Evolutionary conservation across 192 early-diverging fungal genomes (phyloP), one percentile per base, ranked within the genome.

Genomic region (Backusella tuberculispora): DNA sequence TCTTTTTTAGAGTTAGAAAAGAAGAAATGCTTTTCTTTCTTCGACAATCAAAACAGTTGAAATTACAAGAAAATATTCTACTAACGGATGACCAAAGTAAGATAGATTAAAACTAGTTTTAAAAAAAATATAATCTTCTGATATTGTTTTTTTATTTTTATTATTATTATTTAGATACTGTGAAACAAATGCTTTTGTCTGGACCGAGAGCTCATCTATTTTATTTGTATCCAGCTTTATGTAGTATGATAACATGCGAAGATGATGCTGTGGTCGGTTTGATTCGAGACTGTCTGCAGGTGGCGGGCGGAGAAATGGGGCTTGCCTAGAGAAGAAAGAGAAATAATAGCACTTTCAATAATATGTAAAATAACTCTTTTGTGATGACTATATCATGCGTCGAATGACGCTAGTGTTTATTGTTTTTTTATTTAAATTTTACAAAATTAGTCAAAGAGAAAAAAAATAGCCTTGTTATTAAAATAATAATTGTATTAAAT

Each of bases 131-230:
- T 46, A 42, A 69, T 69, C 68, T 69, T 42, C 45, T 60, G 19
- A 60, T 26, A 26, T 60, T 43, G 45, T 45, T 44, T 46, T 47
- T n/a, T n/a, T n/a, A n/a, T n/a, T n/a, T n/a, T n/a, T n/a, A n/a
- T n/a, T n/a, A n/a, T n/a, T n/a, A 21, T 21, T 63, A 69, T 17
- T 50, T 46, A 86, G 88, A 84, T 74, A 80, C 78, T 17, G 66
- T 86, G 43, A 85, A 84, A 46, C 78, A 84, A 43, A 78, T 85
- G 64, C 78, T 91, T 65, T 80, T 93, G 29, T 79, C 86, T 19
- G 88, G 90, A 24, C 73, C 83, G 6, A 78, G 76, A 29, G 90
- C 90, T n/a, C 90, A 92, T 64, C 34, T 93, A 38, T 94, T 92
- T 81, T 88, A 85, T 74, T 76, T 94, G 42, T 93, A 92, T 76